Evolutionary conservation across 1,139 yeast species (phyloP).

Genomic region (Saccharomyces uvarum): DNA sequence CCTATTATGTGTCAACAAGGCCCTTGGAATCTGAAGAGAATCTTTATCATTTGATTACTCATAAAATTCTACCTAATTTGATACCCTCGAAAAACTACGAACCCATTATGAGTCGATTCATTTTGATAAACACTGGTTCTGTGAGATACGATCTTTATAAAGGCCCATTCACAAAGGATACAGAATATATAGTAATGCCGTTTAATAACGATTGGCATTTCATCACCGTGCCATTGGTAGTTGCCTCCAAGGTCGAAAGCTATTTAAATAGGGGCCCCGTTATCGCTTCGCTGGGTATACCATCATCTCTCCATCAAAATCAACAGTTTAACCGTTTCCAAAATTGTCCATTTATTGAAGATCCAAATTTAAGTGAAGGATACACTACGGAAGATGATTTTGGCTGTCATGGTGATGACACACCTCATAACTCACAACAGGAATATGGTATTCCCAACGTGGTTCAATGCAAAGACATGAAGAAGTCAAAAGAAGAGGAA

Average conservation of each 20-base stretch:
- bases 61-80: conserved; percentile 54
- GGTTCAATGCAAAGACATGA: conserved; percentile 40
- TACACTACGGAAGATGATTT: conserved; percentile 76
- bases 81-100: conserved; percentile 18
- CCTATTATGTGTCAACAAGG: conserved; percentile 63
- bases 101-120: conserved; percentile 41
- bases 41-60: conserved; percentile 53
- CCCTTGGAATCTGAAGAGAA: conserved; percentile 55
- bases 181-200: conserved; percentile 80
- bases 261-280: conserved; percentile 27
- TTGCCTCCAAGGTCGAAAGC: conserved; percentile 28
- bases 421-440: conserved; percentile 58
- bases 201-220: conserved; percentile 68
- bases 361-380: conserved; percentile 39
- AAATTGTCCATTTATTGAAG: conserved; percentile 26
- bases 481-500: conserved; percentile 16
- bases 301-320: conserved; percentile 5
- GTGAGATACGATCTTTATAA: conserved; percentile 80
- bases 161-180: conserved; percentile 76
- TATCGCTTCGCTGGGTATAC: conserved; percentile 17
- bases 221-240: conserved; percentile 27
- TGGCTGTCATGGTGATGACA: conserved; percentile 85
- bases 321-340: background rate
- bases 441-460: conserved; percentile 68
- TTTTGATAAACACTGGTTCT: conserved; percentile 80